Conservation (phyloP, 208 protist species). For the Trypanosoma cruzi region DNA sequence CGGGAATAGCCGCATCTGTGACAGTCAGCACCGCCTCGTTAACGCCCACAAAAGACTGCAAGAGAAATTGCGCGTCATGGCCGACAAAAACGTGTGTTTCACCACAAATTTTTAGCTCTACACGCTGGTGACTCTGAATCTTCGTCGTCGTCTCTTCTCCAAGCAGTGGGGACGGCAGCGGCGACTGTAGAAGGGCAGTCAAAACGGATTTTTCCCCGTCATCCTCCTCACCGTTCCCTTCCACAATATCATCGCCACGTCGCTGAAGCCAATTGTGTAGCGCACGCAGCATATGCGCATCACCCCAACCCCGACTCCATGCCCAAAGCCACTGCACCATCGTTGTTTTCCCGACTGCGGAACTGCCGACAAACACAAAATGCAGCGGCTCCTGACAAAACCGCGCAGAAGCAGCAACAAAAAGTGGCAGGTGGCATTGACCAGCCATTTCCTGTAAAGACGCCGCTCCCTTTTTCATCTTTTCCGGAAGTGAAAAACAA, state of each 20-base stretch:
- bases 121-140: background rate
- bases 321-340: conserved; percentile 26
- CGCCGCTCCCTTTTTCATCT: background rate
- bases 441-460: background rate
- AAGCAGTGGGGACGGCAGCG: background rate
- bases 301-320: conserved; percentile 1
- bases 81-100: conserved; percentile 12
- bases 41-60: conserved; percentile 13
- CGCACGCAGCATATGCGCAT: background rate
- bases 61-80: conserved; percentile 14
- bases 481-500: background rate
- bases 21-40: conserved; percentile 4
- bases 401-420: background rate
- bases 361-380: conserved; percentile 16
- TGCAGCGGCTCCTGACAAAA: conserved; percentile 2
- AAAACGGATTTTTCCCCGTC: background rate
- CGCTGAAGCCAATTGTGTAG: conserved; percentile 8
- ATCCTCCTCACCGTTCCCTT: background rate
- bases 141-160: background rate
- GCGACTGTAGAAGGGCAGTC: background rate
- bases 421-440: background rate
- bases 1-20: background rate
- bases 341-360: conserved; percentile 20
- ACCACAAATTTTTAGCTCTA: conserved; percentile 1
- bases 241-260: background rate